Evolutionary conservation across 2,329 filamentous ascomycete species (phyloP).

Genomic region (Epichloe elymi): DNA sequence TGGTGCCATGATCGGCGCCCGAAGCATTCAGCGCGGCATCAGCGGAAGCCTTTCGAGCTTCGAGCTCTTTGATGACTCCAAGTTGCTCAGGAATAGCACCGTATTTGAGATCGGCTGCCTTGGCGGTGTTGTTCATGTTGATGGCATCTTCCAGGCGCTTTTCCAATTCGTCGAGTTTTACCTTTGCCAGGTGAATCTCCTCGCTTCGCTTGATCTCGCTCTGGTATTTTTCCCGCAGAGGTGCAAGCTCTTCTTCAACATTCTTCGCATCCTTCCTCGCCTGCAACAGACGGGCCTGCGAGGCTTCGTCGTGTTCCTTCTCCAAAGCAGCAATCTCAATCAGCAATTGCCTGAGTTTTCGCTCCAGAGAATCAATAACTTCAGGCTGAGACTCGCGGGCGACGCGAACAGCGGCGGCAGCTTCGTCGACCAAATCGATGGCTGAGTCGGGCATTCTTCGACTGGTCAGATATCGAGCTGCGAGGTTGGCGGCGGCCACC

Average conservation of each 20-base stretch:
- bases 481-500: slow-evolving; percentile 80
- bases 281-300: slow-evolving; percentile 65
- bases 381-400: slow-evolving; percentile 94
- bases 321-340: slow-evolving; percentile 95
- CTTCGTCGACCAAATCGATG: slow-evolving; percentile 92
- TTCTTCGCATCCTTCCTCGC: slow-evolving; percentile 89
- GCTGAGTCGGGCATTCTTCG: slow-evolving; percentile 89
- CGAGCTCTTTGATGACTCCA: slow-evolving; percentile 63
- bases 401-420: slow-evolving; percentile 89
- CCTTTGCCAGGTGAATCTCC: slow-evolving; percentile 85
- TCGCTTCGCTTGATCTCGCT: slow-evolving; percentile 83
- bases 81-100: slow-evolving; percentile 94
- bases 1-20: slow-evolving; percentile 45
- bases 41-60: slow-evolving; percentile 64
- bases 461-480: slow-evolving; percentile 83
- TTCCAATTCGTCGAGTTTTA: slow-evolving; percentile 84
- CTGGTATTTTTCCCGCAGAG: slow-evolving; percentile 90
- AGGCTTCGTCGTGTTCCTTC: slow-evolving; percentile 89
- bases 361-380: slow-evolving; percentile 86
- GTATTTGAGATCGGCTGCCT: slow-evolving; percentile 89
- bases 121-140: slow-evolving; percentile 69
- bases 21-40: slow-evolving; percentile 54
- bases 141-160: slow-evolving; percentile 91
- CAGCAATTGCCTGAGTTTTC: slow-evolving; percentile 77
- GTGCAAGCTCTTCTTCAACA: slow-evolving; percentile 82